phyloP scores from a whole-genome alignment of 768 basidiomycete genomes.

The Pleurotus tuber-regium region DNA sequence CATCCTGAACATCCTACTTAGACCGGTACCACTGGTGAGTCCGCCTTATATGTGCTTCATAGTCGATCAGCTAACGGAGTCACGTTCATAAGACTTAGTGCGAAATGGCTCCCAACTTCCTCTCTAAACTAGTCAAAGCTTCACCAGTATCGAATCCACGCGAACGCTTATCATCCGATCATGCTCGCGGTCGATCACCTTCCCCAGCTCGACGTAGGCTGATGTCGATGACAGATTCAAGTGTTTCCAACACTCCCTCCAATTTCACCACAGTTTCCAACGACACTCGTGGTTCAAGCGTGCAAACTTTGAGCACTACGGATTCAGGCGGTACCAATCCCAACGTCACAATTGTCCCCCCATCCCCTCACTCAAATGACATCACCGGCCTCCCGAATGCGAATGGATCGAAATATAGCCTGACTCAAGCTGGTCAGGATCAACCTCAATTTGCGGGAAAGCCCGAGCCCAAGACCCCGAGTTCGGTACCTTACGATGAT shows the following conservation, averaged over 20 bases:
- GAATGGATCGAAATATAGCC: slow-evolving; percentile 20
- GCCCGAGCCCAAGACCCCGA: slow-evolving; percentile 14
- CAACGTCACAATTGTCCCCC: slow-evolving; percentile 44
- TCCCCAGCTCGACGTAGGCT: slow-evolving; percentile 19
- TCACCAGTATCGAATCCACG: slow-evolving; percentile 21
- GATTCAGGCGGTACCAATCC: slow-evolving; percentile 34
- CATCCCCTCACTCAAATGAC: slow-evolving; percentile 35
- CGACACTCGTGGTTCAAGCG: slow-evolving; percentile 17
- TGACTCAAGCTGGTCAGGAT: too few species aligned
- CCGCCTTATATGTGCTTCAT: too few species aligned
- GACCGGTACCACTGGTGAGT: too few species aligned
- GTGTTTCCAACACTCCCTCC: slow-evolving; percentile 10
- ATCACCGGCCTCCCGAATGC: slow-evolving; percentile 23
- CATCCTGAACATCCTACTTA: too few species aligned
- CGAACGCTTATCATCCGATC: slow-evolving; percentile 23
- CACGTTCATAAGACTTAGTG: not conserved
- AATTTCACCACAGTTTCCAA: slow-evolving; percentile 12
- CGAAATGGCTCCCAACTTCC: slow-evolving; percentile 36
- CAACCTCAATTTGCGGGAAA: slow-evolving; percentile 10
- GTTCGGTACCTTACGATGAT: slow-evolving; percentile 16
- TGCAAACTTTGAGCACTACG: slow-evolving; percentile 17
- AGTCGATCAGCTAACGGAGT: too few species aligned
- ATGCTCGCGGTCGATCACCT: slow-evolving; percentile 25
- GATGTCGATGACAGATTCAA: slow-evolving; percentile 11
- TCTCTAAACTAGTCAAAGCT: slow-evolving; percentile 37